Evolutionary conservation across 257 asterid species (phyloP), one percentile per base, ranked within the genome.

Genomic region (Misopates orontium): DNA sequence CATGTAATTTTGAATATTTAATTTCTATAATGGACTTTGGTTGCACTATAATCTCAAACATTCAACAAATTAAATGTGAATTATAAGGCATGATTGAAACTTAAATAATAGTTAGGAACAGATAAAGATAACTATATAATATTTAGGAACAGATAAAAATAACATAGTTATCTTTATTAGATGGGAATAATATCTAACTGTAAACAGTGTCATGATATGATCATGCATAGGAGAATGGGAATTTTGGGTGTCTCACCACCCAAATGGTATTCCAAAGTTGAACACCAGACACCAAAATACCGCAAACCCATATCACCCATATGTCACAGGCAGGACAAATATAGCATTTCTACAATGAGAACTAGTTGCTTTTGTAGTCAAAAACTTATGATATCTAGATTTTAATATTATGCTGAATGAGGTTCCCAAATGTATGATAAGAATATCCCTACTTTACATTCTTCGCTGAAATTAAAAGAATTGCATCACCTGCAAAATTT

Each of bases 401-500:
- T 56, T 68, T 21, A 17, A 61, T 59, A 42, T 28, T 20, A 32
- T 31, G 70, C 19, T 47, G 54, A 39, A 49, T 22, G 28, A 32
- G 63, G 49, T 36, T 36, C 11, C 42, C 42, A 4, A 36, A 36
- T 36, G 42, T 36, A 36, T 9, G 42, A 36, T 36, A 36, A 3
- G 42, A 36, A 66, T 25, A 63, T 16, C 71, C 53, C 32, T 64
- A 36, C 69, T 52, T 2, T 15, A 52, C 55, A 71, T 56, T 68
- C 41, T 48, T 53, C 17, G 51, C 57, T 62, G 48, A 56, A 64
- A 69, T 50, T 13, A 59, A 52, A 50, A 66, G 62, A 55, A 60
- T 55, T 62, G 69, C 56, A 71, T 70, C 69, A 90, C 99, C 97
- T 94, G 99, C 80, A 94, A 86, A 69, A 94, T 90, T 82, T 94